These are phyloP conservation scores for Capillidium heterosporum DNA, from an alignment of 371 early-diverging fungal species.

Conservation along the genomic window DNA sequence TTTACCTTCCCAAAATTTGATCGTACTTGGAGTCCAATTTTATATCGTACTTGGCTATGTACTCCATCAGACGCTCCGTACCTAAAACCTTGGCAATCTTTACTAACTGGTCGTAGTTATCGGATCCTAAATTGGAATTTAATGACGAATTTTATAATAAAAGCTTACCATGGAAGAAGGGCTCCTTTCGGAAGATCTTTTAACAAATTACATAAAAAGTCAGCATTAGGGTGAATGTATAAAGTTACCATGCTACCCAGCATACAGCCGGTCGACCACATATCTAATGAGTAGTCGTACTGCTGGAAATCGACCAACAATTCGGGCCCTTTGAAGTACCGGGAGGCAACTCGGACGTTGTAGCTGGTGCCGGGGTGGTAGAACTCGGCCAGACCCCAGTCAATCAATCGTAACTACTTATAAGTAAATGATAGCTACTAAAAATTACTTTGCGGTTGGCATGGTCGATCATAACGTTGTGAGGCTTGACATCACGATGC, in stretches of 20 bases:
- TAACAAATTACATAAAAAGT: background rate
- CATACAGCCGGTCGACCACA: constrained; percentile 99
- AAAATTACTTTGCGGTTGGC: constrained; percentile 55
- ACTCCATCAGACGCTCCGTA: constrained; percentile 74
- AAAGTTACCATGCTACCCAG: constrained; percentile 83
- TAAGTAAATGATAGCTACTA: background rate
- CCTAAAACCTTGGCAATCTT: constrained; percentile 96
- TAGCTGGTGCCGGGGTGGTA: constrained; percentile 96
- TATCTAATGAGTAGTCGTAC: constrained; percentile 98
- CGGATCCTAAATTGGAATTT: constrained; percentile 13
- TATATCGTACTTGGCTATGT: constrained; percentile 90
- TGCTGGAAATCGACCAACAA: constrained; percentile 93
- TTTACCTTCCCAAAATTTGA: constrained; percentile 46
- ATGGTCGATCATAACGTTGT: constrained; percentile 99
- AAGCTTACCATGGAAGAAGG: constrained; percentile 92
- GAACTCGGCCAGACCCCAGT: constrained; percentile 99
- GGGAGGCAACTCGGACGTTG: constrained; percentile 96
- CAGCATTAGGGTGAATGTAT: background rate
- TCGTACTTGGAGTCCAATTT: constrained; percentile 74
- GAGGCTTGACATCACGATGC: constrained; percentile 99
- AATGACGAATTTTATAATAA: background rate
- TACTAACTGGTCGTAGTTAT: constrained; percentile 96
- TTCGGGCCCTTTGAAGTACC: constrained; percentile 99
- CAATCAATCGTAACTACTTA: constrained; percentile 78
- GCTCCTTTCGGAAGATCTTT: constrained; percentile 93